Conservation (phyloP, 768 basidiomycete genomes). For the Lentinula guzmanii region DNA sequence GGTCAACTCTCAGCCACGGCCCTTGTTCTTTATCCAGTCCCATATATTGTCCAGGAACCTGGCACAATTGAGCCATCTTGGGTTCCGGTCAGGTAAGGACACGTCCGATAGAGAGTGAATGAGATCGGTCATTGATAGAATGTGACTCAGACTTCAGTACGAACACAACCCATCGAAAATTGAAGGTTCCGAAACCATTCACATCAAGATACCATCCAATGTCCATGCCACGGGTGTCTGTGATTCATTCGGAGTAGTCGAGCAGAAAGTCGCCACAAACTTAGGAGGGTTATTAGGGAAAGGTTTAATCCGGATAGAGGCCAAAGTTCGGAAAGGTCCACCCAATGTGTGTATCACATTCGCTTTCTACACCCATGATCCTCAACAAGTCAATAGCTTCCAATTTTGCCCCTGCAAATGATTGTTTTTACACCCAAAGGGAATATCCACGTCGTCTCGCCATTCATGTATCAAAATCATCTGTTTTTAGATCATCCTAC, state of each 20-base stretch:
- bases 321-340: slow-evolving; percentile 61
- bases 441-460: slow-evolving; percentile 79
- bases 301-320: slow-evolving; percentile 76
- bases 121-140: neutral
- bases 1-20: slow-evolving; percentile 80
- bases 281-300: slow-evolving; percentile 83
- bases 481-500: slow-evolving; percentile 80
- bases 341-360: slow-evolving; percentile 45
- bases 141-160: slow-evolving; percentile 47
- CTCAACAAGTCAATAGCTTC: slow-evolving; percentile 43
- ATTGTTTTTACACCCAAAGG: slow-evolving; percentile 93
- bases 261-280: slow-evolving; percentile 75
- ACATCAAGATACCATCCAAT: slow-evolving; percentile 62
- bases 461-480: slow-evolving; percentile 60
- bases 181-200: slow-evolving; percentile 66
- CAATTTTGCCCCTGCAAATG: slow-evolving; percentile 78
- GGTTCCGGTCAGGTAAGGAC: slow-evolving; percentile 40
- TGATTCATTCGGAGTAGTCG: slow-evolving; percentile 78
- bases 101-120: too few relatives aligned
- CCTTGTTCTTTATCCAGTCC: slow-evolving; percentile 76
- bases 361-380: slow-evolving; percentile 11
- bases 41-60: slow-evolving; percentile 52
- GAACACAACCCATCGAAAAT: slow-evolving; percentile 48
- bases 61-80: slow-evolving; percentile 48
- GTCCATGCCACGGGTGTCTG: slow-evolving; percentile 51